phyloP scores from a whole-genome alignment of 257 asterid species.

The Eustoma russellianum region DNA sequence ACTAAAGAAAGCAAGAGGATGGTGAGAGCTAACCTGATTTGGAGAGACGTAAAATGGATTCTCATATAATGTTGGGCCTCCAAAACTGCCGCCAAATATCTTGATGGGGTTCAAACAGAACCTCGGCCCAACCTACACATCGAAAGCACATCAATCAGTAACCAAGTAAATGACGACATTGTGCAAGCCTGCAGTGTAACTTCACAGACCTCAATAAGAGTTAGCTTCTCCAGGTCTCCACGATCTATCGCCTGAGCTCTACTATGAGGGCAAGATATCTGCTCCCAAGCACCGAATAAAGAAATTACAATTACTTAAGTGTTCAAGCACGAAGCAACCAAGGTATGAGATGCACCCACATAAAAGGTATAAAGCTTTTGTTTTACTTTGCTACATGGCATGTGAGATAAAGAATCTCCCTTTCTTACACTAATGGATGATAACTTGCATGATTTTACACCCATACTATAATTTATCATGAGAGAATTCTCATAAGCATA shows the following conservation, averaged over 20 bases:
- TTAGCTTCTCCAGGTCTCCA: conserved; percentile 81
- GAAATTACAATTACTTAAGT: too few species aligned
- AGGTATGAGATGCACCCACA: background rate
- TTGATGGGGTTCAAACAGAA: conserved; percentile 91
- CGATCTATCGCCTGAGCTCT: conserved; percentile 61
- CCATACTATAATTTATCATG: too few species aligned
- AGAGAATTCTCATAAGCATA: background rate
- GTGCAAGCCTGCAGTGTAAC: conserved; percentile 2
- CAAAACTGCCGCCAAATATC: conserved; percentile 90
- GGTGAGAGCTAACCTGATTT: conserved; percentile 49
- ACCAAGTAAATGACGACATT: background rate
- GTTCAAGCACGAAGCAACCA: background rate
- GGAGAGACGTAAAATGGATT: conserved; percentile 90
- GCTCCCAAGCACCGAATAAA: conserved; percentile 3
- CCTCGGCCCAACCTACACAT: conserved; percentile 85
- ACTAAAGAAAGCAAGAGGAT: background rate
- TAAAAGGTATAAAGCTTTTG: too few species aligned
- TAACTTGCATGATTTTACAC: background rate
- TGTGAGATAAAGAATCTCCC: background rate
- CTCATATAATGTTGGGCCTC: conserved; percentile 87
- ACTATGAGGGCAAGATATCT: conserved; percentile 68
- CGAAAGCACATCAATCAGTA: background rate
- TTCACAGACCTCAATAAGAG: conserved; percentile 68
- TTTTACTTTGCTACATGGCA: too few species aligned
- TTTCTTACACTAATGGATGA: background rate